Base-by-base conservation (phyloP, 805 yeast genomes). In the Trichomonascus vanleenenianus region DNA sequence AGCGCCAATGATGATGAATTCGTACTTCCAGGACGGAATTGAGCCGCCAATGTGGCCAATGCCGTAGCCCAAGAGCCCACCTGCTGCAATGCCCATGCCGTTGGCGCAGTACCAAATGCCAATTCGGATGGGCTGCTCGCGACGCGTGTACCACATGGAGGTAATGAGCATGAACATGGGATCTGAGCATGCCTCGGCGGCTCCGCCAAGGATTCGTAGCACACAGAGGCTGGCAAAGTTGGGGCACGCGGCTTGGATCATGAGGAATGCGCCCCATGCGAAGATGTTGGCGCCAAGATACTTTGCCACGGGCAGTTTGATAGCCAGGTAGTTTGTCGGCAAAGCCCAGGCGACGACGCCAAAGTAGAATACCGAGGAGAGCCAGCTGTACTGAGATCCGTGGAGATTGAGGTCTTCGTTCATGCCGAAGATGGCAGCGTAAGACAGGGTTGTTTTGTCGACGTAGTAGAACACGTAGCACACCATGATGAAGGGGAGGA, bases 1-100 rank as follows among this genome's bases (percentile, higher is more conserved):
- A 6, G 69, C 58, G 12, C 93, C 94, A 36, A 76, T 71, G 27
- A 81, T 66, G 40, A 83, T 63, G 57, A 73, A 83, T 2, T 80
- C 59, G 11, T 76, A 58, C 56, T 74, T 78, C 89, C 89, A 84
- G 2, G 81, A 68, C 3, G 78, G 61, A 22, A 66, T 43, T 33
- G 30, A 46, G 33, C 42, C 54, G 27, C 42, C 43, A 41, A 43
- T 47, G 18, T 56, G 50, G 8, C 54, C 59, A 35, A 61, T 48
- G 10, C 51, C 50, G 31, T 44, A 52, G 7, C 54, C 57, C 11
- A 58, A 5, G 3, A 56, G 25, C 2, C 55, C 50, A 10, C 56
- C 56, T 15, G 53, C 54, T 2, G 64, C 60, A 35, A 44, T 44
- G 64, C 64, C 67, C 18, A 65, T 37, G 11, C 67, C 71, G 48